phyloP scores from a whole-genome alignment of 371 early-diverging fungal genomes.

The Smittium culicis region DNA sequence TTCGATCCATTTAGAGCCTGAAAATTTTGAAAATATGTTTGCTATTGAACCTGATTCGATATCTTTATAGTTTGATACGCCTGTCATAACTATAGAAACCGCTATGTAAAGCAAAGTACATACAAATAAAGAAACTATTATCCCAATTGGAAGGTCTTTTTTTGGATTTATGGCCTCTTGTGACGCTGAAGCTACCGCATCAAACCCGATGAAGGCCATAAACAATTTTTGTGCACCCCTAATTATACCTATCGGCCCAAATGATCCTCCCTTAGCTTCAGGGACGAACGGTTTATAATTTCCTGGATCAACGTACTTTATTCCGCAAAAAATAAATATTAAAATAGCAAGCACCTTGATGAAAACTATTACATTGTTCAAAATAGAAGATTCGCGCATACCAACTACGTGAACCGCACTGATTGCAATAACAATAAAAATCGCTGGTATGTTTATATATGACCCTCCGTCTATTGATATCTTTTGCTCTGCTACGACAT shows the following conservation, averaged over 20 bases:
- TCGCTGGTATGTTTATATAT: conserved; percentile 52
- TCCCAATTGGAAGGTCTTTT: conserved; percentile 72
- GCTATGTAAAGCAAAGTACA: conserved; percentile 57
- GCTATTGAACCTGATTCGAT: conserved; percentile 42
- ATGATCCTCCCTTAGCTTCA: conserved; percentile 16
- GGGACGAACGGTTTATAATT: conserved; percentile 68
- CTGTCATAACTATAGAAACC: conserved; percentile 50
- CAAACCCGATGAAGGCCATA: conserved; percentile 79
- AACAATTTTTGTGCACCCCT: conserved; percentile 55
- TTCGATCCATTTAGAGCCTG: conserved; percentile 11
- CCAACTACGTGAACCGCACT: conserved; percentile 44
- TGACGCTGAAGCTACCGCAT: conserved; percentile 67
- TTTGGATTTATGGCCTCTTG: conserved; percentile 65
- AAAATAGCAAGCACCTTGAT: conserved; percentile 54
- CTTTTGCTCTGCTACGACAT: background rate
- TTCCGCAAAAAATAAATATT: conserved; percentile 48
- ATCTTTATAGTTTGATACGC: conserved; percentile 41
- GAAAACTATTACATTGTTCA: conserved; percentile 49
- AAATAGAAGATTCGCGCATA: conserved; percentile 45
- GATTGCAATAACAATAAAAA: conserved; percentile 40
- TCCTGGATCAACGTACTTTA: conserved; percentile 39
- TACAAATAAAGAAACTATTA: conserved; percentile 50
- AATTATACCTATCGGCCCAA: conserved; percentile 51
- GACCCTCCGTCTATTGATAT: conserved; percentile 22
- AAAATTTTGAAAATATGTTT: conserved; percentile 23